phyloP scores from a whole-genome alignment of 208 protist genomes.

The Wallacemonas collosoma region DNA sequence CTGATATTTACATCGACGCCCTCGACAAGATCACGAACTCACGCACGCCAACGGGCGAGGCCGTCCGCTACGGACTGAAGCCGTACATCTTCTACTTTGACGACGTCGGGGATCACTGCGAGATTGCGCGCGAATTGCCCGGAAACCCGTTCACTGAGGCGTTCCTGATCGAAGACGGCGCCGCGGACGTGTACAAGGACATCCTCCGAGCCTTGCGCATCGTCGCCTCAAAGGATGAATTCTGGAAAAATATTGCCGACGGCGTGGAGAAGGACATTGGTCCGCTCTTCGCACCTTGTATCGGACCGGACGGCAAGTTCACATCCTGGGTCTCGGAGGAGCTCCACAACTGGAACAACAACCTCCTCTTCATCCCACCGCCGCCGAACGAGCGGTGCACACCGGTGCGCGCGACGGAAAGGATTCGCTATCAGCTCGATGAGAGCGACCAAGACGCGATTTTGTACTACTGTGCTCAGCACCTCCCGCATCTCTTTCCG shows the following conservation, averaged over 20 bases:
- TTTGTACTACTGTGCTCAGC: slow-evolving; percentile 71
- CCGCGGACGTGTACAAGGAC: slow-evolving; percentile 69
- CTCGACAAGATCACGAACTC: slow-evolving; percentile 48
- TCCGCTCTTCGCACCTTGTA: slow-evolving; percentile 54
- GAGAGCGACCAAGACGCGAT: slow-evolving; percentile 75
- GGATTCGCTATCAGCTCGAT: slow-evolving; percentile 52
- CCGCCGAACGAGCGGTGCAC: slow-evolving; percentile 50
- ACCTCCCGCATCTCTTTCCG: slow-evolving; percentile 74
- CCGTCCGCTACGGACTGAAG: slow-evolving; percentile 60
- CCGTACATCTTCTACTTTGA: slow-evolving; percentile 85
- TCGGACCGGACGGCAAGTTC: slow-evolving; percentile 35
- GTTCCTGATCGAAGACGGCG: slow-evolving; percentile 67
- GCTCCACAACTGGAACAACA: slow-evolving; percentile 72
- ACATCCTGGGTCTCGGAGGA: slow-evolving; percentile 76
- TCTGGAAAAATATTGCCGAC: slow-evolving; percentile 60
- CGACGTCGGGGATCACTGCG: slow-evolving; percentile 61
- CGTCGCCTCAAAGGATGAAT: slow-evolving; percentile 65
- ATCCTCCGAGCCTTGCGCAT: slow-evolving; percentile 52
- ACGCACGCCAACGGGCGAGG: slow-evolving; percentile 58
- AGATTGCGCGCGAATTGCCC: slow-evolving; percentile 52
- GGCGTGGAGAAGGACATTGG: slow-evolving; percentile 65
- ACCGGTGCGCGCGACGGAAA: slow-evolving; percentile 33
- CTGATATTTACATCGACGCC: slow-evolving; percentile 74
- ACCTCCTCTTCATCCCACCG: slow-evolving; percentile 68
- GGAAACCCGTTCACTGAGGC: slow-evolving; percentile 69